Conservation (phyloP, 768 basidiomycete genomes). For the Agrocybe chaxingu region DNA sequence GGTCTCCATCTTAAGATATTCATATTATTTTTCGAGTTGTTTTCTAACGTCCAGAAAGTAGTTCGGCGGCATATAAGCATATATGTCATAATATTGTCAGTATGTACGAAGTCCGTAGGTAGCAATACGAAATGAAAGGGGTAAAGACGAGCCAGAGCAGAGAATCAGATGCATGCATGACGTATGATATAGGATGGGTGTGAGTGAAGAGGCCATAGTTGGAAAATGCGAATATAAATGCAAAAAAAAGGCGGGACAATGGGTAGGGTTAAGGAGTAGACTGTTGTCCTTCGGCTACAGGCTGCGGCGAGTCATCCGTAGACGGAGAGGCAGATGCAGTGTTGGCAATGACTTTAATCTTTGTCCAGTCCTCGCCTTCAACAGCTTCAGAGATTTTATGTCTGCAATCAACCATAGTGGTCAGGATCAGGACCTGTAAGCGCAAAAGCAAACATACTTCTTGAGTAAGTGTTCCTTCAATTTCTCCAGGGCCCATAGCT, state of each 20-base stretch:
- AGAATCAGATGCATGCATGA: no score
- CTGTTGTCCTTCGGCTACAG: not conserved
- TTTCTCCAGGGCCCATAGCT: conserved; percentile 17
- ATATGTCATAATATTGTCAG: no score
- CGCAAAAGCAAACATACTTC: conserved; percentile 9
- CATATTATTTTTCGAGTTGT: no score
- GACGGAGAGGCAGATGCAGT: not conserved
- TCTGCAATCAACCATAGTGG: conserved; percentile 1
- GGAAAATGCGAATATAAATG: not conserved
- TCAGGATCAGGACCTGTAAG: not conserved
- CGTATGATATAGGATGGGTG: no score
- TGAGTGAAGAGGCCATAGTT: no score
- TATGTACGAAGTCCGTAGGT: no score
- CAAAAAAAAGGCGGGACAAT: not conserved
- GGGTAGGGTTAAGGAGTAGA: not conserved
- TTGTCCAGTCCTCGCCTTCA: conserved; percentile 15
- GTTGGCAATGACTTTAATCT: conserved; percentile 11
- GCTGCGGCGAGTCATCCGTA: not conserved
- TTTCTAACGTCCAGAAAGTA: no score
- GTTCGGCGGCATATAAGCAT: no score
- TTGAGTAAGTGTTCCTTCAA: conserved; percentile 13
- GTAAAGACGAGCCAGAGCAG: no score
- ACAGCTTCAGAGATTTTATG: conserved; percentile 13
- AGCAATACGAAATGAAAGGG: no score
- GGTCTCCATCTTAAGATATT: not conserved